These are phyloP conservation scores for Aureobasidium sp. DNA, from an alignment of 2,329 filamentous ascomycete species.

Conservation along the genomic window DNA sequence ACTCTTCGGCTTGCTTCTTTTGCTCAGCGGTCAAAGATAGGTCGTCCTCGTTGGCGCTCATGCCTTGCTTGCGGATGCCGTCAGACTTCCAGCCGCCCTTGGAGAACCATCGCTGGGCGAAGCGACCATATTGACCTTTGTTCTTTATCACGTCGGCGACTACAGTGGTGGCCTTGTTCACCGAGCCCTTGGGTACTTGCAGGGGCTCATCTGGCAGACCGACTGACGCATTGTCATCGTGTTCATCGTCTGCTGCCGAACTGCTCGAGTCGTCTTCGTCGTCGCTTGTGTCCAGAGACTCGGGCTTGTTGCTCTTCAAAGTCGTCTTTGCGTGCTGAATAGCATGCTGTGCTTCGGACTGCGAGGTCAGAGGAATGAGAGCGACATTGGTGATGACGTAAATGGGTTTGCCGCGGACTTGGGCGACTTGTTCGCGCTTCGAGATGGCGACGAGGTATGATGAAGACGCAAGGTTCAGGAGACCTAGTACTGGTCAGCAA, in stretches of 20 bases:
- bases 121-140: constrained; percentile 77
- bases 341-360: constrained; percentile 62
- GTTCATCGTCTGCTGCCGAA: constrained; percentile 26
- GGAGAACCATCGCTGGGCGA: constrained; percentile 88
- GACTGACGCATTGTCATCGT: constrained; percentile 21
- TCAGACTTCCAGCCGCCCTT: constrained; percentile 66
- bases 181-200: constrained; percentile 24
- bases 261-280: constrained; percentile 23
- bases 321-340: constrained; percentile 54
- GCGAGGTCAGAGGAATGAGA: constrained; percentile 77
- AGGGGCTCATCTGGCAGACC: background rate
- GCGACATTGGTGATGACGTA: constrained; percentile 86
- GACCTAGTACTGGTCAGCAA: constrained; percentile 45
- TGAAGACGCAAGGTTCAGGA: constrained; percentile 67
- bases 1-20: constrained; percentile 27
- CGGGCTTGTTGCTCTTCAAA: constrained; percentile 29
- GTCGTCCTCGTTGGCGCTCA: constrained; percentile 47
- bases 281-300: constrained; percentile 25
- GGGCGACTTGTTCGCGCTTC: constrained; percentile 77
- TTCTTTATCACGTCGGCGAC: constrained; percentile 81
- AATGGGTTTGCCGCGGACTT: constrained; percentile 70
- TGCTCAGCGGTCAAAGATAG: constrained; percentile 25
- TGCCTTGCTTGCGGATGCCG: constrained; percentile 59
- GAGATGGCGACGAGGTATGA: constrained; percentile 85
- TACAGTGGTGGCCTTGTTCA: constrained; percentile 52